Base-by-base conservation (phyloP, 179 eudicot genomes). In the Beta macrorhiza region DNA sequence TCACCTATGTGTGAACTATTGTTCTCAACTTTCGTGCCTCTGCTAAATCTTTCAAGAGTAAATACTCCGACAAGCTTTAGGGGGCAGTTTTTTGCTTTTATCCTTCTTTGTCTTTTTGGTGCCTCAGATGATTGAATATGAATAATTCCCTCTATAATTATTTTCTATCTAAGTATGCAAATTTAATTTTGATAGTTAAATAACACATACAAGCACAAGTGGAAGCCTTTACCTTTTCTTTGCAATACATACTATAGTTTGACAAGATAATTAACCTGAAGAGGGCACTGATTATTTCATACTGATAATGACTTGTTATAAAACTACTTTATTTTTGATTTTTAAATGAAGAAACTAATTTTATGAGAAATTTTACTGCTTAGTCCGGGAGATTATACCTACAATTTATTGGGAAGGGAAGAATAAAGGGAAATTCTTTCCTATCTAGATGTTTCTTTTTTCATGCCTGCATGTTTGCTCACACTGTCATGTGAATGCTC, bases 381-480 rank as follows among this genome's bases (percentile, higher is more conserved):
- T 68, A 49, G 51, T 47, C 19, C n/a, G 12, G 20, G 16, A 74
- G 57, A 44, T 37, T 53, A 25, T 63, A 45, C 32, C 15, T 58
- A 49, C 72, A 73, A n/a, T 1, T n/a, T 6, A 16, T 44, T 42
- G 14, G 58, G 47, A 71, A 62, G 4, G 2, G 15, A 47, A 37
- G 12, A 12, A 37, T 52, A 7, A 49, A 13, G 67, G 7, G 10
- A 53, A 13, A 3, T 51, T 13, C 16, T 51, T 16, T 67, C 57
- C 37, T 14, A 7, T 56, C n/a, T 53, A 63, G 83, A 44, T 81
- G 44, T n/a, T 51, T 22, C 61, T 44, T 68, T 47, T 61, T 71
- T 78, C 20, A 25, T 49, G 51, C 62, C 17, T 20, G 49, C 73
- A 57, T 32, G 44, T 67, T 49, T 82, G 67, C 81, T 72, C 65